Evolutionary conservation across 208 protist genomes (phyloP), one percentile per base, ranked within the genome.

Genomic region (Leptomonas seymouri): DNA sequence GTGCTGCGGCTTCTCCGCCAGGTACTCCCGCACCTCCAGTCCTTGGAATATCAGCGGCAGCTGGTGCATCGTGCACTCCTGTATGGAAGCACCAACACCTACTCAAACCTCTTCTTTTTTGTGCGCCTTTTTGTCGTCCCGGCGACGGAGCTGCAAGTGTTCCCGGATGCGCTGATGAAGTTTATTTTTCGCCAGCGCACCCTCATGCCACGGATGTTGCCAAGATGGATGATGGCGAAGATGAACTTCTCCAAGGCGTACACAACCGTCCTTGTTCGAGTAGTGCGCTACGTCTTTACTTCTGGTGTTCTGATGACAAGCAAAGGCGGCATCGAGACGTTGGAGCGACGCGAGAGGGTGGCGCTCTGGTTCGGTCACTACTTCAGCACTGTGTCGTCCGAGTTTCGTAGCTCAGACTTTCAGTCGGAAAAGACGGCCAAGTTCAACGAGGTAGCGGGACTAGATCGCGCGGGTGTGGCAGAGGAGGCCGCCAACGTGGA

Each of bases 121-220:
- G 42, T 86, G 8, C 48, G 66, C 9, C 54, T 86, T 18, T 61
- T 91, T 46, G 68, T 81, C 0, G 71, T 73, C 4, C 41, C 75
- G 6, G 80, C 82, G 4, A 76, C 70, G 2, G 42, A 68, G 34
- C 57, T 79, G 45, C 18, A 51, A 18, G 58, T 82, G 20, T 39
- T 72, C 9, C 71, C 67, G 8, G n/a, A 62, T 18, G 79, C 73
- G 20, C 41, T 80, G 51, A 69, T 74, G 3, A 56, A 67, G 21
- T 56, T 79, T 14, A 44, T 93, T n/a, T 60, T 85, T 16, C 80
- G 76, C 46, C 61, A 87, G 21, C 72, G 77, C 21, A 75, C 41
- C 16, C 56, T 93, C 6, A 63, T 78, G 34, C 63, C 68, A 15
- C 31, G 48, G 15, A 53, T 18, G 8, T 36, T 67, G 15, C 21